Percentiles rank a stretch among this genome's conserved stretches.
Evolutionary conservation across 257 asterid species (phyloP).

Genomic region (Linderniella brevidens): DNA sequence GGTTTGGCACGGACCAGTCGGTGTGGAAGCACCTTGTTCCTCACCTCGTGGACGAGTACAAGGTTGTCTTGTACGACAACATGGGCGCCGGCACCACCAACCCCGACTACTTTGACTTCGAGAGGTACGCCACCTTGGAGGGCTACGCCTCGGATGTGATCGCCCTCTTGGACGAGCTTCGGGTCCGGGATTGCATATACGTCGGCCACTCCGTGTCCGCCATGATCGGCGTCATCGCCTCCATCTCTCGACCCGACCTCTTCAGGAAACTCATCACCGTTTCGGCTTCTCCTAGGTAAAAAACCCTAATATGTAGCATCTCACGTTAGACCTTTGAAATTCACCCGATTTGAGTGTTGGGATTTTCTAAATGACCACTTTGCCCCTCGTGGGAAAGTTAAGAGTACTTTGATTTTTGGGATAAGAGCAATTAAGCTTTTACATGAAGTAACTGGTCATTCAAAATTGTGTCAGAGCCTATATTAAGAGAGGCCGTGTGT

Average conservation of each 20-base stretch:
- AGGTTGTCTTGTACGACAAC: constrained; percentile 23
- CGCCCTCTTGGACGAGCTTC: constrained; percentile 13
- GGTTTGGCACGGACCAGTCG: constrained; percentile 37
- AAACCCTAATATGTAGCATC: no score
- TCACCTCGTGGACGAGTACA: constrained; percentile 22
- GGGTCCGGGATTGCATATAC: not conserved
- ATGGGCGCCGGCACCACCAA: constrained; percentile 48
- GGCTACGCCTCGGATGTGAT: constrained; percentile 31
- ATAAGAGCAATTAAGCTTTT: no score
- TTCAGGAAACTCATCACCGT: not conserved
- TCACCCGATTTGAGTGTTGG: no score
- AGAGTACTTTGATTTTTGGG: no score
- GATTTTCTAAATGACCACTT: no score
- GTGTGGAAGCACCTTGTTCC: constrained; percentile 37
- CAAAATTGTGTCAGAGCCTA: no score
- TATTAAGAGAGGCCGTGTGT: no score
- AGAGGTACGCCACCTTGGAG: constrained; percentile 34
- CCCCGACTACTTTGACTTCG: constrained; percentile 71
- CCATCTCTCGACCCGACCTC: not conserved
- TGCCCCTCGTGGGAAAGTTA: no score
- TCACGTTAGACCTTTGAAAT: no score
- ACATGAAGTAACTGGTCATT: no score
- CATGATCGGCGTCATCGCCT: not conserved
- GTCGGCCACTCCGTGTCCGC: not conserved
- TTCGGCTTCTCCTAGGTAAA: not conserved